Base-by-base conservation (phyloP, 2,329 filamentous ascomycete species). In the Calonectria pseudoturangicola region DNA sequence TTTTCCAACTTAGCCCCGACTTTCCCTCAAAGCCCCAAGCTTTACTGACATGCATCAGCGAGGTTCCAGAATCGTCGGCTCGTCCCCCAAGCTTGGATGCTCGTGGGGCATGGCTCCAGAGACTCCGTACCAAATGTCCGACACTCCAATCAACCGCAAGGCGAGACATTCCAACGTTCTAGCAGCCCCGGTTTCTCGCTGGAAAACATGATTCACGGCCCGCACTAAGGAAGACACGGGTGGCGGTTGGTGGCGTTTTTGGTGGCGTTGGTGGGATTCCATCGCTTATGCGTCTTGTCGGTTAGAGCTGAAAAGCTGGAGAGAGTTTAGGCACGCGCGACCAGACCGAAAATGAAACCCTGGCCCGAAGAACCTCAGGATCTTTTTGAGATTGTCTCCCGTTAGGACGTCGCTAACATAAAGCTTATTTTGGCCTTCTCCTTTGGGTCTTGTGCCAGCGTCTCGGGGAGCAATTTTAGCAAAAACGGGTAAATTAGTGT, bases 281-380 rank as follows among this genome's bases (percentile, higher is more conserved):
- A 21, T 66, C 63, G 63, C 45, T 66, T 66, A 39, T 66, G 63
- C 63, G 63, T 15, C 63, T 51, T 9, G 47, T 56, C 51, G 51
- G 28, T 43, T 56, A 13, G 36, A 30, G 30, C 28, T 39, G 30
- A 56, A 30, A 56, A 30, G 30, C 28, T 39, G n/a, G 3, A 18
- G 33, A 56, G 27, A 12, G 51, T 30, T n/a, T 10, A 33, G n/a
- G 30, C 51, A 56, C 30, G 27, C 30, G 33, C 30, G 30, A 36
- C 30, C 51, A 39, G 7, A 15, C 50, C 50, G 18, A 33, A 54
- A 28, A 54, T 18, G 50, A 30, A 54, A 54, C 30, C 16, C 28
- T 33, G 30, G n/a, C 28, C 28, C 50, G 50, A 54, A 54, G 10
- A 36, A 56, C 30, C 9, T 47, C 18, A 47, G 41, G 41, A n/a